phyloP scores from a whole-genome alignment of 1,284 basidiomycete genomes.

The Anthracocystis setariae region DNA sequence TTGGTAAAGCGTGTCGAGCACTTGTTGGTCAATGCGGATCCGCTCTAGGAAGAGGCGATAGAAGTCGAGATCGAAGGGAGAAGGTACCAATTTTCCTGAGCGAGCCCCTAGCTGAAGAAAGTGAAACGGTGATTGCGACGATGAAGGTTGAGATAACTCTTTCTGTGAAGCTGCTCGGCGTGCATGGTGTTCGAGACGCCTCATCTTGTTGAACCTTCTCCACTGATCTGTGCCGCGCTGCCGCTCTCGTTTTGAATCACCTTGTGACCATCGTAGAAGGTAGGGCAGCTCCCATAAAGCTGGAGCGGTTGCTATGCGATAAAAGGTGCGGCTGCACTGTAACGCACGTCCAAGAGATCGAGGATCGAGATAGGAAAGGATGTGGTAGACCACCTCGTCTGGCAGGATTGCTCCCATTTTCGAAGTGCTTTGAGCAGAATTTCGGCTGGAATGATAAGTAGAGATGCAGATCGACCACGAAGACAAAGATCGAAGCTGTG shows the following conservation, averaged over 20 bases:
- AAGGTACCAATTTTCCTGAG: not conserved
- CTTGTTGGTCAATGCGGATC: conserved; percentile 35
- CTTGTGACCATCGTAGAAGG: conserved; percentile 42
- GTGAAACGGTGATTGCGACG: conserved; percentile 13
- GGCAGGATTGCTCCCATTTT: conserved; percentile 28
- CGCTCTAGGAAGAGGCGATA: conserved; percentile 46
- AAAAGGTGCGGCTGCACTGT: conserved; percentile 25
- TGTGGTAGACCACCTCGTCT: conserved; percentile 34
- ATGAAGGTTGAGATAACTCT: not conserved
- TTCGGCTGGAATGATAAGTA: no score
- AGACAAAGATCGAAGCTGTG: no score
- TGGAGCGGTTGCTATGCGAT: conserved; percentile 35
- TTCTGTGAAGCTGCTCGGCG: conserved; percentile 12
- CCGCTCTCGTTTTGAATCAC: conserved; percentile 17
- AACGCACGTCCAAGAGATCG: conserved; percentile 12
- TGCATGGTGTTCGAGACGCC: conserved; percentile 21
- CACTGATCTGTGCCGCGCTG: conserved; percentile 10
- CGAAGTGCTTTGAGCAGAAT: no score
- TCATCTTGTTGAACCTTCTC: conserved; percentile 10
- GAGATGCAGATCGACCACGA: no score
- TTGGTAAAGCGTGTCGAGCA: conserved; percentile 33
- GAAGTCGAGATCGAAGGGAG: conserved; percentile 18
- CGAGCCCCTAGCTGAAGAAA: conserved; percentile 3
- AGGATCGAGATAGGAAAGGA: conserved; percentile 38
- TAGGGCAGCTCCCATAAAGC: conserved; percentile 41